phyloP scores from a whole-genome alignment of 257 asterid genomes.

The Rehmannia glutinosa region DNA sequence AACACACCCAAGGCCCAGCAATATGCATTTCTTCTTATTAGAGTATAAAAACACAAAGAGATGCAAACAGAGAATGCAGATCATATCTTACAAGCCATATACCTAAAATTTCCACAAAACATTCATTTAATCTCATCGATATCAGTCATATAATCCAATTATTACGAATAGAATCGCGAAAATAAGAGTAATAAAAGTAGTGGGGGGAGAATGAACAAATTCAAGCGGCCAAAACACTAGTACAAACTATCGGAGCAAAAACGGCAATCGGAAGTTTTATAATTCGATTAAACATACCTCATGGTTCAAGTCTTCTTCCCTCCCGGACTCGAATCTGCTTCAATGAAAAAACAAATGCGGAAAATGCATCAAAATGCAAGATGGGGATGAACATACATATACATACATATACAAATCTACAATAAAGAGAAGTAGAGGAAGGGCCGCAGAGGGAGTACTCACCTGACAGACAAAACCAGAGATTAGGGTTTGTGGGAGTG shows the following conservation, averaged over 20 bases:
- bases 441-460: not conserved
- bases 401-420: not conserved
- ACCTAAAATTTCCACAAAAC: not conserved
- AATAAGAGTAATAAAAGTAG: no score
- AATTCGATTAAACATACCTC: slow-evolving; percentile 26
- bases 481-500: slow-evolving; percentile 10
- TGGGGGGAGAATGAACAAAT: no score
- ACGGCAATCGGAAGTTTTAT: not conserved
- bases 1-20: not conserved
- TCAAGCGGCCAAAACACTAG: not conserved
- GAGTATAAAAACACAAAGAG: not conserved
- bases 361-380: not conserved
- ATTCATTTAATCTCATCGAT: not conserved
- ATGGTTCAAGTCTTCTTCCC: slow-evolving; percentile 20
- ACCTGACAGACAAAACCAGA: slow-evolving; percentile 22
- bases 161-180: not conserved
- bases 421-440: not conserved
- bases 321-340: slow-evolving; percentile 17
- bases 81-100: not conserved
- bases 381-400: not conserved
- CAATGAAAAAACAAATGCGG: not conserved
- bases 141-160: not conserved
- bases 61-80: not conserved
- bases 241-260: not conserved
- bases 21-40: not conserved